phyloP scores from a whole-genome alignment of 495 filamentous ascomycete genomes.

The Talaromyces trachyspermus region DNA sequence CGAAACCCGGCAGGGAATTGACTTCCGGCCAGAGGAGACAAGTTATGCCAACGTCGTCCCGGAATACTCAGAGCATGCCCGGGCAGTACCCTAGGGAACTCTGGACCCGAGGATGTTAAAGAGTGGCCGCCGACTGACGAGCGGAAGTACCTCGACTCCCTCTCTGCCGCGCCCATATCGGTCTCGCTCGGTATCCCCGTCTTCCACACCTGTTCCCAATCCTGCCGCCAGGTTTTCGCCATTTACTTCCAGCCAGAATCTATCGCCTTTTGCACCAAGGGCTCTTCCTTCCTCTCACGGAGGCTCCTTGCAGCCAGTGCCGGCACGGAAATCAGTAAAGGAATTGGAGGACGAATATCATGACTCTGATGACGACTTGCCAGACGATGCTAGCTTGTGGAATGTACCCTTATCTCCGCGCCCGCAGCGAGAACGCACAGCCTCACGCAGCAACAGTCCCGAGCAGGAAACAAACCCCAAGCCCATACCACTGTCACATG shows the following conservation, averaged over 20 bases:
- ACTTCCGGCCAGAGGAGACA: constrained; percentile 40
- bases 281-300: too few species aligned
- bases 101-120: constrained; percentile 8
- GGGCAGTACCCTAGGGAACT: neutral
- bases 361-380: constrained; percentile 86
- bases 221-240: constrained; percentile 22
- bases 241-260: constrained; percentile 25
- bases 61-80: constrained; percentile 13
- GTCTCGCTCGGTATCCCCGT: constrained; percentile 15
- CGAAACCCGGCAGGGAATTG: constrained; percentile 16
- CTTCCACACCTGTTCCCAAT: constrained; percentile 10
- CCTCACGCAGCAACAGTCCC: constrained; percentile 45
- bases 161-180: constrained; percentile 1
- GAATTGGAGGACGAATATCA: constrained; percentile 83
- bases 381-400: constrained; percentile 83
- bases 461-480: constrained; percentile 41
- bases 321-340: constrained; percentile 68
- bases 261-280: constrained; percentile 37
- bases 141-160: neutral
- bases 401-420: constrained; percentile 94
- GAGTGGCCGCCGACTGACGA: constrained; percentile 1
- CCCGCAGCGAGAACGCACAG: constrained; percentile 56
- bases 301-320: constrained; percentile 34
- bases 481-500: constrained; percentile 36
- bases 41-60: constrained; percentile 26